A percentile compares a stretch with the other conserved stretches of the same genome.
Evolutionary conservation across 1,284 basidiomycete species (phyloP).

Genomic region (Heterobasidion occidentale): DNA sequence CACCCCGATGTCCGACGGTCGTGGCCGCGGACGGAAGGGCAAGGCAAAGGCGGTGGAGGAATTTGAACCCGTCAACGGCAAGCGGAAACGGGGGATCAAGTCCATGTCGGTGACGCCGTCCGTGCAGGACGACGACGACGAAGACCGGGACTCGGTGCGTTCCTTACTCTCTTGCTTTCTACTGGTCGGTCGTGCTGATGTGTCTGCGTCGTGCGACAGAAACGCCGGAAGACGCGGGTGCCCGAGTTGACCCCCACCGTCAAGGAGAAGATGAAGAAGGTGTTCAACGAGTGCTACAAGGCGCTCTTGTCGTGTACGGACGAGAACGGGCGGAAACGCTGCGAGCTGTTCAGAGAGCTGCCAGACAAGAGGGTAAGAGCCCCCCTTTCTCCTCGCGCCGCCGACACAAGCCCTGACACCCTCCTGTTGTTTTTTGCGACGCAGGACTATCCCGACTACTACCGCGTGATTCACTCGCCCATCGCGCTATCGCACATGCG

Average conservation of each 20-base stretch:
- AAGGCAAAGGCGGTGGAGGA: slow-evolving; percentile 48
- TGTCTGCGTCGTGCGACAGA: slow-evolving; percentile 31
- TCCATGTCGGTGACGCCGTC: slow-evolving; percentile 74
- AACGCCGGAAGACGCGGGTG: slow-evolving; percentile 67
- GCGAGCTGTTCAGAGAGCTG: slow-evolving; percentile 76
- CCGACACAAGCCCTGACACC: background rate
- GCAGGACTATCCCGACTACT: slow-evolving; percentile 90
- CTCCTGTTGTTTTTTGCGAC: background rate
- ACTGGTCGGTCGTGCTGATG: background rate
- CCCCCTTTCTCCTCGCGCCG: slow-evolving; percentile 5
- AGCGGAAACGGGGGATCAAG: slow-evolving; percentile 70
- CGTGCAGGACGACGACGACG: slow-evolving; percentile 59
- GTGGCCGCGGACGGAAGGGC: slow-evolving; percentile 57
- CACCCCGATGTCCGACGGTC: slow-evolving; percentile 20
- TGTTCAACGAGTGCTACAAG: slow-evolving; percentile 75
- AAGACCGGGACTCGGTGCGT: slow-evolving; percentile 53
- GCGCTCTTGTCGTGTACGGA: slow-evolving; percentile 76
- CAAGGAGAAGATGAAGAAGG: slow-evolving; percentile 77
- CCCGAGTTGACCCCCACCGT: slow-evolving; percentile 41
- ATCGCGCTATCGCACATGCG: slow-evolving; percentile 87
- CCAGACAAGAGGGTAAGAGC: slow-evolving; percentile 64
- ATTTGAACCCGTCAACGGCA: slow-evolving; percentile 45
- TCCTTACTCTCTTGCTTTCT: background rate
- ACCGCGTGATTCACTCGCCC: slow-evolving; percentile 54
- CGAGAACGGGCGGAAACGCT: slow-evolving; percentile 68